Evolutionary conservation across 306 rosid genomes (phyloP), one percentile per base, ranked within the genome.

Genomic region (Trifolium pratense): DNA sequence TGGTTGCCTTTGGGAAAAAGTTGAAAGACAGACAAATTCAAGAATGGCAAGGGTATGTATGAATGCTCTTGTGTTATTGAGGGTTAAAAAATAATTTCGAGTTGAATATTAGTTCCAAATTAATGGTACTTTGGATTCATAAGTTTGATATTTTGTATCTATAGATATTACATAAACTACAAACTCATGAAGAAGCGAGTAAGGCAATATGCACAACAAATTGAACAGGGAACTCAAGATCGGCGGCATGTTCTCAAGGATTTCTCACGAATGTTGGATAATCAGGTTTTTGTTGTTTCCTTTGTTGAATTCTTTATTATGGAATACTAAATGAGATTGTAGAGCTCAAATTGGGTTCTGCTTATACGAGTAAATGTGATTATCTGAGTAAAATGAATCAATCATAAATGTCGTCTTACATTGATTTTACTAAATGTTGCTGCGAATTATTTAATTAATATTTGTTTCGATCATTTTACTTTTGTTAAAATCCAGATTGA

Each of bases 1-100:
- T 95, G 99, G 99, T 95, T 85, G 92, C 92, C 76, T 95, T 95
- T 43, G 99, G 99, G 86, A 95, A 95, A 75, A 92, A 90, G 93
- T 85, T 95, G 75, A 95, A 95, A 89, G 93, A 88, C 57, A 83
- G 99, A 67, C 97, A 86, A 73, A 80, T 88, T 55, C 78, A 79
- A 85, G 99, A 92, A 92, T 95, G 99, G 99, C 86, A 79, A 79
- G 91, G 93, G 99, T 95, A 89, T 66, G 91, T 58, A 59, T 76
- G 31, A 26, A 3, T 62, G 42, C 61, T 7, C 32, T 2, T 58
- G 42, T 32, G 6, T 64, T 36, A 9, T 66, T 55, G 45, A 60
- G 43, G 66, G 5, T 70, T 65, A 15, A 8, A 23, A 34, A 32
- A 39, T 43, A 23, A 31, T 52, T 59, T 66, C 3, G 0, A 15